Conservation (phyloP, 2,329 filamentous ascomycete species). For the Claviceps fusiformis region DNA sequence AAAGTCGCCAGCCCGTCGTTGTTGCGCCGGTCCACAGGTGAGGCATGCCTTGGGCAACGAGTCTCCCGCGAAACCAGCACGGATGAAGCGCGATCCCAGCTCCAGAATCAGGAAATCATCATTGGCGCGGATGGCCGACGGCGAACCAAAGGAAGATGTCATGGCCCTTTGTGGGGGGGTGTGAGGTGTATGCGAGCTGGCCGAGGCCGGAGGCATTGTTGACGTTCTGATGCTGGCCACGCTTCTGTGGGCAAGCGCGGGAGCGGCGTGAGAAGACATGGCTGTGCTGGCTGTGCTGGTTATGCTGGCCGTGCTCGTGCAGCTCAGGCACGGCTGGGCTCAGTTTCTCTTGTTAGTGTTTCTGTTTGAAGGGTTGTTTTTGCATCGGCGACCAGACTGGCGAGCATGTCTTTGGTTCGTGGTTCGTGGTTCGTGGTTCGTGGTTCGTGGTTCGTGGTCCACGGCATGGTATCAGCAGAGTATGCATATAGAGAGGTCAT, state of each 20-base stretch:
- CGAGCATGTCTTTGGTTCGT: too few species aligned
- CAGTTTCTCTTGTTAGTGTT: background rate
- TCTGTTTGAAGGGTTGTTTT: too few species aligned
- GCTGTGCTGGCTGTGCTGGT: conserved; percentile 11
- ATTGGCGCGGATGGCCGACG: conserved; percentile 53
- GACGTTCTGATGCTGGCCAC: conserved; percentile 43
- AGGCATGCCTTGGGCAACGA: conserved; percentile 57
- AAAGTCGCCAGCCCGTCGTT: conserved; percentile 70
- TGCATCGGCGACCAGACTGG: too few species aligned
- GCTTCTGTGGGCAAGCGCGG: conserved; percentile 40
- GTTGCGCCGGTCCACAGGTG: conserved; percentile 60
- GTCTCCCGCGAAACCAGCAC: conserved; percentile 79
- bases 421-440: too few species aligned
- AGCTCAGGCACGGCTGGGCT: background rate
- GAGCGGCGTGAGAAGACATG: conserved; percentile 31
- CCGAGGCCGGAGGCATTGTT: conserved; percentile 21
- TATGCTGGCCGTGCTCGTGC: background rate
- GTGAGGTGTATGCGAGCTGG: conserved; percentile 36
- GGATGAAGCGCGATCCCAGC: conserved; percentile 63
- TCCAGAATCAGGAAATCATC: conserved; percentile 80
- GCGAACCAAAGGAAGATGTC: conserved; percentile 42
- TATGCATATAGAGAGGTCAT: background rate
- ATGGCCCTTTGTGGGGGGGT: conserved; percentile 42
- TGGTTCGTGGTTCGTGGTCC: too few species aligned
- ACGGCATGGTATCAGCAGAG: too few species aligned